These are phyloP conservation scores for Pichia sp. DNA, from an alignment of 1,139 yeast genomes.

Conservation along the genomic window DNA sequence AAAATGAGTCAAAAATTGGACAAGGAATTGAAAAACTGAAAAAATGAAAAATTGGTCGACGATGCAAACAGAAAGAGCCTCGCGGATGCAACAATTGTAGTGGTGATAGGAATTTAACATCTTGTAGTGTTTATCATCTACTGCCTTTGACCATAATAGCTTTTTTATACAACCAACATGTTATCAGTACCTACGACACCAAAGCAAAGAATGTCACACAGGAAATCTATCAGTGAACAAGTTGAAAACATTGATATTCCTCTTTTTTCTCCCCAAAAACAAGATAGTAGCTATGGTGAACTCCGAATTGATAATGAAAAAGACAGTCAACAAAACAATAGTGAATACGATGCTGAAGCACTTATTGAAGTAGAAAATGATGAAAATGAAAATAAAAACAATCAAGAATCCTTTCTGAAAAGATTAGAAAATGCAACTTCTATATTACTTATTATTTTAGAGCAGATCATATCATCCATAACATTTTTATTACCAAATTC, in stretches of 20 bases:
- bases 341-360: neutral
- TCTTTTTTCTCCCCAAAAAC: neutral
- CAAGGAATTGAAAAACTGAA: neutral
- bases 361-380: neutral
- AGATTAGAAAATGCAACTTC: slow-evolving; percentile 20
- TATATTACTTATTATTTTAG: slow-evolving; percentile 24
- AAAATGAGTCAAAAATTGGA: neutral
- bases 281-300: neutral
- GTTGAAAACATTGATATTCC: slow-evolving; percentile 4
- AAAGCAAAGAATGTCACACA: neutral
- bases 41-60: neutral
- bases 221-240: slow-evolving; percentile 12
- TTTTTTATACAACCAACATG: neutral
- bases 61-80: neutral
- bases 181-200: neutral
- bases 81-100: neutral
- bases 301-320: neutral
- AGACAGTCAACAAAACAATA: neutral
- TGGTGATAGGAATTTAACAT: no score
- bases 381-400: neutral
- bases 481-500: slow-evolving; percentile 26
- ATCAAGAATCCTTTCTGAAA: slow-evolving; percentile 3
- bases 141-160: neutral
- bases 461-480: slow-evolving; percentile 25
- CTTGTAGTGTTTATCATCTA: neutral